phyloP scores from a whole-genome alignment of 257 asterid species.

The Solanum paucissectum region DNA sequence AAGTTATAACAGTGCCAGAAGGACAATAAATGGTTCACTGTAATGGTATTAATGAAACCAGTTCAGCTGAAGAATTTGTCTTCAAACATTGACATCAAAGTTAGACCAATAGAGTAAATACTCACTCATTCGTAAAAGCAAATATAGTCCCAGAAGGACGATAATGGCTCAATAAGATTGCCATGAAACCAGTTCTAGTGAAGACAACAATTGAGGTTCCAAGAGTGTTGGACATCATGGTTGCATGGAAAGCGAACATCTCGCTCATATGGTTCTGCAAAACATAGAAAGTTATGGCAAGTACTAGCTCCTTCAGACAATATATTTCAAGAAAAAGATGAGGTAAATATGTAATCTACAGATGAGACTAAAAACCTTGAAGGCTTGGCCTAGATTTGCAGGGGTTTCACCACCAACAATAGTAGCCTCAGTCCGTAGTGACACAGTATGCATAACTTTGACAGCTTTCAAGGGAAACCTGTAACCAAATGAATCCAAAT shows the following conservation, averaged over 20 bases:
- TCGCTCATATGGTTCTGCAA: conserved; percentile 96
- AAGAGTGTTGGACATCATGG: conserved; percentile 94
- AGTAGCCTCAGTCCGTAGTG: conserved; percentile 84
- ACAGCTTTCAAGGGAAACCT: conserved; percentile 82
- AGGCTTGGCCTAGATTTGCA: conserved; percentile 71
- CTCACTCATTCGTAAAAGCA: conserved; percentile 98
- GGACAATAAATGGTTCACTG: not conserved
- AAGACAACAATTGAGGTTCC: conserved; percentile 91
- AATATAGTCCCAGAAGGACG: conserved; percentile 93
- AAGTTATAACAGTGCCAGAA: not conserved
- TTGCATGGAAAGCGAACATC: conserved; percentile 97
- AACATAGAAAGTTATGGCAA: conserved; percentile 1
- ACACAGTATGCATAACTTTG: conserved; percentile 95
- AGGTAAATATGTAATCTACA: not conserved
- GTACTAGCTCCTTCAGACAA: not conserved
- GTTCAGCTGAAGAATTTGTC: not conserved
- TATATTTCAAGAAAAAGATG: not conserved
- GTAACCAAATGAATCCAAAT: not conserved
- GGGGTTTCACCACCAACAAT: conserved; percentile 62
- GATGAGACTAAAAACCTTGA: conserved; percentile 51
- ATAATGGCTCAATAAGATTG: conserved; percentile 81
- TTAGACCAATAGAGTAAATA: not conserved
- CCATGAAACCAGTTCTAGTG: conserved; percentile 95
- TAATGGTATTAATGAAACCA: not conserved
- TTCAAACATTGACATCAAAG: not conserved